Conservation (phyloP, 163 green algal species). For the Scenedesmus sp. region DNA sequence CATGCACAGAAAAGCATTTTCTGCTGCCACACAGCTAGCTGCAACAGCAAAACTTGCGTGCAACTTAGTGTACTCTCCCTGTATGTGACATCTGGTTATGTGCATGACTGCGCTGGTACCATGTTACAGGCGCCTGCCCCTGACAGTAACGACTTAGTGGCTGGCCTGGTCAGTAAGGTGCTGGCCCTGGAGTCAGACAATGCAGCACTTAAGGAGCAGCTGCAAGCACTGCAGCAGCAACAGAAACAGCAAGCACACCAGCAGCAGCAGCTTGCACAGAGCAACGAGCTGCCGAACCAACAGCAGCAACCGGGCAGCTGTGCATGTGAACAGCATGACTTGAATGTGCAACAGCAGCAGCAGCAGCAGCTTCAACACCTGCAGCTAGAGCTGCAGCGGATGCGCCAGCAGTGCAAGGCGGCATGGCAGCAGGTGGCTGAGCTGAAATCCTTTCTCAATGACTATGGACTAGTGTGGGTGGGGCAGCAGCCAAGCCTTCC, state of each 20-base stretch:
- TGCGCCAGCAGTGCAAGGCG: constrained; percentile 45
- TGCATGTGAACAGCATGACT: background rate
- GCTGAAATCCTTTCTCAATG: constrained; percentile 75
- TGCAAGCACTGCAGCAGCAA: background rate
- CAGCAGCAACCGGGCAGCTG: background rate
- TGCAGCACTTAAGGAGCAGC: background rate
- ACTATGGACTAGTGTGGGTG: constrained; percentile 76
- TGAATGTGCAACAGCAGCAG: background rate
- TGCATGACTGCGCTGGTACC: too few species aligned
- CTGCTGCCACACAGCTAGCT: too few species aligned
- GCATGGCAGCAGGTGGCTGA: constrained; percentile 64
- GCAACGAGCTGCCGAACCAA: too few species aligned
- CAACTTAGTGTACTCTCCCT: too few species aligned
- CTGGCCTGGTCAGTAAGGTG: background rate
- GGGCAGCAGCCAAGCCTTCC: constrained; percentile 24
- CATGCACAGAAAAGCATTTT: too few species aligned
- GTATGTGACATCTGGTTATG: too few species aligned
- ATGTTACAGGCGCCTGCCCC: background rate
- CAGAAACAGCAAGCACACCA: background rate
- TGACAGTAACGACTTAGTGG: background rate
- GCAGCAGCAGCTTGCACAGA: background rate
- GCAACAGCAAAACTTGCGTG: too few species aligned
- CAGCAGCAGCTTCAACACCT: constrained; percentile 6
- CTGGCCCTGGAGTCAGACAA: background rate
- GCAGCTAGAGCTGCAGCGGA: constrained; percentile 12